Evolutionary conservation across 768 basidiomycete genomes (phyloP).

Genomic region (Cyclocybe aegerita): DNA sequence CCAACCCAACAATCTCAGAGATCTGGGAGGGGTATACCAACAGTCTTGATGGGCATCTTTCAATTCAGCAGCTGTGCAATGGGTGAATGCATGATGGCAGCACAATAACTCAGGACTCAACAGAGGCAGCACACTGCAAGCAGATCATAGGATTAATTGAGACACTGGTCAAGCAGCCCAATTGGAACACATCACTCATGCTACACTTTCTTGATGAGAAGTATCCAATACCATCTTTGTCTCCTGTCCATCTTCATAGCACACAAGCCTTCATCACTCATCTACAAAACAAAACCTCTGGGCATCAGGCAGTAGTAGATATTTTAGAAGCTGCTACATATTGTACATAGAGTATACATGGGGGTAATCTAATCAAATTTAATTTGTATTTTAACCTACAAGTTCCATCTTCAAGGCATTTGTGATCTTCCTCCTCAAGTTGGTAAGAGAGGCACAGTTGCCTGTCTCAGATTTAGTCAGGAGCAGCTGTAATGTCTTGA

Average conservation of each 20-base stretch:
- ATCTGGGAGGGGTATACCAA: conserved; percentile 26
- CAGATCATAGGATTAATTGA: neutral
- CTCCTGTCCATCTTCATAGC: neutral
- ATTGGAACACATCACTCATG: neutral
- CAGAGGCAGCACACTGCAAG: neutral
- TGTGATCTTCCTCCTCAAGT: no score
- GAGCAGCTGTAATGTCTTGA: no score
- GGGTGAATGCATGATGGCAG: neutral
- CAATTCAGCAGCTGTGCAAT: neutral
- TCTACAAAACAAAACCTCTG: neutral
- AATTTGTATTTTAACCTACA: no score
- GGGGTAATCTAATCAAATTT: no score
- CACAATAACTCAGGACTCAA: neutral
- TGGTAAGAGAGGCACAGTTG: no score
- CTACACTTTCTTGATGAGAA: conserved; percentile 2
- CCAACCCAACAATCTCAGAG: conserved; percentile 13
- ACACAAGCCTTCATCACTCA: neutral
- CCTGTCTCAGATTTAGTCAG: no score
- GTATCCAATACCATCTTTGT: neutral
- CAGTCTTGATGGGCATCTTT: neutral
- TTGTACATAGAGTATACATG: no score
- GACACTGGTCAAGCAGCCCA: neutral
- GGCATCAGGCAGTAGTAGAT: neutral
- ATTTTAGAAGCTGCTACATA: no score
- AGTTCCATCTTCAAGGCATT: no score